Base-by-base conservation (phyloP, 805 yeast genomes). In the Yueomyces sp. region DNA sequence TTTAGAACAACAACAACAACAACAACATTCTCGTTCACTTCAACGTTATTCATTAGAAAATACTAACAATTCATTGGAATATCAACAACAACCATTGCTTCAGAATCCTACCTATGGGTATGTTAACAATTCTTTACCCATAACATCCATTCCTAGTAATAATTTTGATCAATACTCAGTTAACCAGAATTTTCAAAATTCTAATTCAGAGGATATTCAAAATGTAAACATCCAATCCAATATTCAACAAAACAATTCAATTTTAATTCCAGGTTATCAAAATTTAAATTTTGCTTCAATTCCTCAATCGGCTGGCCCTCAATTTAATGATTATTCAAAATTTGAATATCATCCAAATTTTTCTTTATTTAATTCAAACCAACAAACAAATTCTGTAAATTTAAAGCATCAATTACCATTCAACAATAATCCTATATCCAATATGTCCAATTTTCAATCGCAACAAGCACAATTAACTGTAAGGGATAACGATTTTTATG, bases 11-110 rank as follows among this genome's bases (percentile, higher is more conserved):
- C 37, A 34, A n/a, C n/a, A 7, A 7, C n/a, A 34, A 5, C 34
- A 37, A 19, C 47, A 42, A 37, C 48, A 40, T 27, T 47, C 44
- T 34, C 46, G 9, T 3, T 39, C 37, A 41, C 30, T 9, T 8
- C 43, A 44, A 26, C 48, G 40, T 26, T 8, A 31, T 31, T 31
- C 34, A 8, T 11, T 8, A 31, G 11, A 31, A 31, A 7, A 31
- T 31, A 31, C 34, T 31, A 47, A 29, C 33, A 30, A 28, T 41
- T 26, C 34, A 8, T 31, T 31, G 31, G 45, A 45, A 26, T 40
- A 44, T 19, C 48, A 50, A 28, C 50, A 49, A 40, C 54, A 51
- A 42, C 54, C 56, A 28, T 4, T 38, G 32, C 30, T 47, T n/a
- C 45, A 37, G 26, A 43, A 51, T 28, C 50, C 51, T n/a, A 47